A percentile compares a stretch with the other conserved stretches of the same genome.
These are phyloP conservation scores for Citrus sinensis DNA, from an alignment of 345 rosid species.

Conservation along the genomic window DNA sequence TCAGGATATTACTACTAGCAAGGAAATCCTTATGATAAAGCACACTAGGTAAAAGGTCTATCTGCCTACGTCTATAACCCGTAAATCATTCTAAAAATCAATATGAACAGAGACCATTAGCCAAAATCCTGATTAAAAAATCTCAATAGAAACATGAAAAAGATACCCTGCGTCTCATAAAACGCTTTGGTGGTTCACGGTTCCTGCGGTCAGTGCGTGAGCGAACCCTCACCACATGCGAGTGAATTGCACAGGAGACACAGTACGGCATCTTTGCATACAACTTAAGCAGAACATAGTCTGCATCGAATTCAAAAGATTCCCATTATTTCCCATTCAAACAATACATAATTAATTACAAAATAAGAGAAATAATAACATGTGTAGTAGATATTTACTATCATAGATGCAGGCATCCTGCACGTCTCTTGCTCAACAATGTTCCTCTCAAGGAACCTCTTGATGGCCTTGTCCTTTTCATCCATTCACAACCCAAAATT, in stretches of 20 bases:
- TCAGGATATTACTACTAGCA: too few species aligned
- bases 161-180: constrained; percentile 70
- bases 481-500: not conserved
- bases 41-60: not conserved
- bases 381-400: constrained; percentile 19
- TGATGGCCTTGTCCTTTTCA: constrained; percentile 70
- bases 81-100: not conserved
- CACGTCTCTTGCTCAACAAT: constrained; percentile 88
- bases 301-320: constrained; percentile 19
- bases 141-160: too few species aligned
- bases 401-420: constrained; percentile 87
- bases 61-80: not conserved
- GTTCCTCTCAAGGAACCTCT: constrained; percentile 88
- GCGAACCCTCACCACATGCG: constrained; percentile 94
- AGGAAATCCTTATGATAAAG: not conserved
- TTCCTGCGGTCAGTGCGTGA: constrained; percentile 68
- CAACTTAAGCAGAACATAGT: constrained; percentile 67
- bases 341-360: not conserved
- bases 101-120: not conserved
- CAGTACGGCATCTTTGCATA: constrained; percentile 93
- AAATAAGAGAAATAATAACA: not conserved
- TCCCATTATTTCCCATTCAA: not conserved
- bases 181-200: constrained; percentile 86
- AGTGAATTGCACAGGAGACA: constrained; percentile 94
- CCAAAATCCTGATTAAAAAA: not conserved